Evolutionary conservation across 257 asterid species (phyloP), one percentile per base, ranked within the genome.

Genomic region (Jacaranda copaia): DNA sequence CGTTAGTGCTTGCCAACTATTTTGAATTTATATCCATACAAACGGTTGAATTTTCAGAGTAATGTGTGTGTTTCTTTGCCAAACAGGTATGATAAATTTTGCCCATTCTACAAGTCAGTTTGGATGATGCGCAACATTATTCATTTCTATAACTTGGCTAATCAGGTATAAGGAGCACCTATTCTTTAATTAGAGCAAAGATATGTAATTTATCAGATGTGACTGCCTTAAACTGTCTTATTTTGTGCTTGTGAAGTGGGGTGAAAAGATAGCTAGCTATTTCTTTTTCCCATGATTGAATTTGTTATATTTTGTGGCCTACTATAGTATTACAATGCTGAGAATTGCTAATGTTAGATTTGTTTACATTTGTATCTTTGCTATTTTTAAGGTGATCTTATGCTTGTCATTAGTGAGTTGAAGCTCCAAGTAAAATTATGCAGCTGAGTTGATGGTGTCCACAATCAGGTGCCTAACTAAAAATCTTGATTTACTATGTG

Each of bases 51-150:
- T 51, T n/a, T 58, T 16, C 43, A 63, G 63, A 52, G 13, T 75
- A 11, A 15, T 60, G 39, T 69, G 13, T 0, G 45, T 79, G 55
- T 74, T 38, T 80, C 56, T 76, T 66, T 82, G 86, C 66, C 77
- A 59, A 59, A 59, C 90, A 96, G 99, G 67, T 93, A 96, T 70
- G 99, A 96, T 74, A 96, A 96, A 72, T 96, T 74, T 79, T 96
- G 99, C 85, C 99, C 99, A 35, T 96, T 96, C 92, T 96, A 96
- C 90, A 96, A 96, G 90, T 93, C 97, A 8, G 98, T 96, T 75
- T 96, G 99, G 99, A 91, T 96, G 99, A 90, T 96, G 99, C 97
- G 99, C 84, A 96, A 96, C 85, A 96, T 96, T 58, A 90, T 96
- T 85, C 97, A 96, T 88, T 96, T 96, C 90, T 93, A 83, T 86